Base-by-base conservation (phyloP, 2,329 filamentous ascomycete species). In the Aspergillus caelatus region DNA sequence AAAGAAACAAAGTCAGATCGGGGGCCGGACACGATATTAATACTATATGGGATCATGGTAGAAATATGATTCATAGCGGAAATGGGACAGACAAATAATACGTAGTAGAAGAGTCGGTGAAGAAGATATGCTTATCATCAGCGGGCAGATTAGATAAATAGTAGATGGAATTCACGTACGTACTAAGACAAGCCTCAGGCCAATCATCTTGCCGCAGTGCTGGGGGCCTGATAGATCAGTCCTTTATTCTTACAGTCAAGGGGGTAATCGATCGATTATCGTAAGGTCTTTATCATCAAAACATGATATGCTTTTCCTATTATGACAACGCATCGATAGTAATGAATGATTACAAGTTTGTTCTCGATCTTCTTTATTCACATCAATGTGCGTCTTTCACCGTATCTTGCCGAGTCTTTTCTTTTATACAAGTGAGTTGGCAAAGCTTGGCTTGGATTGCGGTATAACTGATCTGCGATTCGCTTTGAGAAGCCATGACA, bases 51-150 rank as follows among this genome's bases (percentile, higher is more conserved):
- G n/a, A 19, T 26, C 9, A 28, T 10, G 46, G 16, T 6, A n/a
- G 19, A 52, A 32, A 6, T 52, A 12, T 10, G 7, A 32, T 34
- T 19, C 28, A 32, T 52, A 5, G 26, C n/a, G 21, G 11, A 36
- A 48, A 61, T 39, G 52, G 12, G n/a, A 23, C 10, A 55, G 26
- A 12, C 58, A 53, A 32, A 48, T 45, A 46, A 59, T 19, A 26
- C 26, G 26, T 26, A 59, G n/a, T 23, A 60, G 43, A 68, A 64
- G 61, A 65, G 67, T 68, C 67, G 67, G 67, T 68, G 67, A 68
- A 36, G 67, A 68, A 36, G 54, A 57, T 62, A 61, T 61, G 39
- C 57, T 36, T 41, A 65, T 55, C 52, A 11, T 39, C 36, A 45
- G 58, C 60, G 58, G 46, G 32, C 57, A 50, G 45, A 48, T 30